Evolutionary conservation across 345 rosid genomes (phyloP).

Genomic region (Salix purpurea): DNA sequence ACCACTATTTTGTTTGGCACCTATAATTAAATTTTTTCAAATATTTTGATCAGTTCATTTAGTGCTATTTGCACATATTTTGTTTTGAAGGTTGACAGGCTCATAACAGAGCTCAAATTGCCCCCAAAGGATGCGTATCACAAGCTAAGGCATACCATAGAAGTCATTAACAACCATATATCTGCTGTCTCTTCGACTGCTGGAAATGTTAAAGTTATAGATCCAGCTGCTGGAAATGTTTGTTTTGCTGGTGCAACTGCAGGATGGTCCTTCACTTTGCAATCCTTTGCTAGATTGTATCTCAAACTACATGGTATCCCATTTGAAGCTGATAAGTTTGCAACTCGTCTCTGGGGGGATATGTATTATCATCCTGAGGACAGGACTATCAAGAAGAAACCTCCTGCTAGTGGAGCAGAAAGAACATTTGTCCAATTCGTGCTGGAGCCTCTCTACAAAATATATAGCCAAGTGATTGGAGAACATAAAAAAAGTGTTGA

Average conservation of each 20-base stretch:
- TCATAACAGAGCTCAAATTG: slow-evolving; percentile 90
- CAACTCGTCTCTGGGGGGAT: slow-evolving; percentile 95
- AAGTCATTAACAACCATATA: slow-evolving; percentile 88
- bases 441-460: slow-evolving; percentile 89
- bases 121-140: slow-evolving; percentile 99
- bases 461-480: slow-evolving; percentile 97
- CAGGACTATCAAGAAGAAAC: slow-evolving; percentile 66
- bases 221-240: slow-evolving; percentile 89
- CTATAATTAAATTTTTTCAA: neutral
- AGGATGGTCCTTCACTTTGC: slow-evolving; percentile 97
- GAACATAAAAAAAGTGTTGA: slow-evolving; percentile 98
- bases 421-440: slow-evolving; percentile 92
- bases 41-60: slow-evolving; percentile 6
- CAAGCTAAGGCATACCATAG: slow-evolving; percentile 91
- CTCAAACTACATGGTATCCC: slow-evolving; percentile 89
- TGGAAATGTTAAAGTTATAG: slow-evolving; percentile 75
- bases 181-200: slow-evolving; percentile 85
- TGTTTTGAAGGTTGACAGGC: slow-evolving; percentile 73
- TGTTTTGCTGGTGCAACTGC: slow-evolving; percentile 94
- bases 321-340: slow-evolving; percentile 84
- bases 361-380: slow-evolving; percentile 69
- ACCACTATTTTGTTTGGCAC: slow-evolving; percentile 3
- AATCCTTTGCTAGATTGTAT: slow-evolving; percentile 88
- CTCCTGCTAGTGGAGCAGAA: slow-evolving; percentile 82
- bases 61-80: slow-evolving; percentile 2